Evolutionary conservation across 495 filamentous ascomycete species (phyloP), one percentile per base, ranked within the genome.

Genomic region (Gamarada debralockiae): DNA sequence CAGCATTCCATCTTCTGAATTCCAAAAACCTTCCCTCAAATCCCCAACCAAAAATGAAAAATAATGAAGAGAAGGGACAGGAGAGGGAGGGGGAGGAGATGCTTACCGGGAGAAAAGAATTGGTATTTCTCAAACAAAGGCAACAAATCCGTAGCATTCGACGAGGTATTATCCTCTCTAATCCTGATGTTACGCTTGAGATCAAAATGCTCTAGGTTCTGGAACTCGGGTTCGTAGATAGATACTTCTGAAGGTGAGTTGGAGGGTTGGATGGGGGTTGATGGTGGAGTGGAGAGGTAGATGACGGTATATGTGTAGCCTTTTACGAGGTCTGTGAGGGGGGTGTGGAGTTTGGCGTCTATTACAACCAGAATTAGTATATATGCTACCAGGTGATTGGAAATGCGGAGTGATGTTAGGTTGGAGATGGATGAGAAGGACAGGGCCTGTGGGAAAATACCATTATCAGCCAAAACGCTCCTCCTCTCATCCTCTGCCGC

Each of bases 51-150:
- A n/a, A n/a, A n/a, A n/a, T n/a, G n/a, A n/a, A n/a, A n/a, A 8
- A 12, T 42, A 3, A 47, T 33, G 8, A 20, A 6, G 31, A 25
- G 18, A 20, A 18, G 52, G 57, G 42, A 52, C n/a, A 21, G 21
- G 21, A 34, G 20, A 24, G 14, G 22, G 34, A 12, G 10, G 20
- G 23, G 15, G 7, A 46, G 2, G 25, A 27, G 33, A 14, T 12
- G 48, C 44, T 21, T 38, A 65, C 75, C 77, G 62, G 91, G 89
- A 17, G 82, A 89, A 23, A 98, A 85, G 71, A 86, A 97, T 64
- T 93, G 85, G 65, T 98, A 98, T 62, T 85, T 85, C 67, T 92
- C 82, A 63, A 98, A 98, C 41, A 98, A 69, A 27, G 88, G 84
- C 18, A 73, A 69, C 23, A 60, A 64, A 21, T 71, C 62, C 27